A percentile compares a stretch with the other conserved stretches of the same genome.
Evolutionary conservation across 1,284 basidiomycete species (phyloP).

Genomic region (Sanghuangporus sanghuang): DNA sequence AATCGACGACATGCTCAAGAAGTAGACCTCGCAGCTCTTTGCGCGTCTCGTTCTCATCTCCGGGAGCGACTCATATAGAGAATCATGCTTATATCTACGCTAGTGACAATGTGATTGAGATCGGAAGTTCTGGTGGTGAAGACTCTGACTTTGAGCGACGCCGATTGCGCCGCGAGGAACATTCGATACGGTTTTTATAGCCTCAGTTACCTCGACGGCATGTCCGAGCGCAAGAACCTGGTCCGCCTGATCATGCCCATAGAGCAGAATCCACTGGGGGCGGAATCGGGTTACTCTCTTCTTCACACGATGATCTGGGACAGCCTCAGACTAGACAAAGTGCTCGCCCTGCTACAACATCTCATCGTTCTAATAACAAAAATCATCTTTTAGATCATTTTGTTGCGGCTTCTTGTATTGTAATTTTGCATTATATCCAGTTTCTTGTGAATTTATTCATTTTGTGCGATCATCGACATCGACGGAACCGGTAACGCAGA

Average conservation of each 20-base stretch:
- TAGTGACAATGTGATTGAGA: background rate
- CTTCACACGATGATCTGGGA: background rate
- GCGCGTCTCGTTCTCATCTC: constrained; percentile 15
- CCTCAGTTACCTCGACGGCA: background rate
- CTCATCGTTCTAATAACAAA: background rate
- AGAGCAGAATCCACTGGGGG: background rate
- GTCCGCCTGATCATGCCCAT: background rate
- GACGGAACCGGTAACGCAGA: background rate
- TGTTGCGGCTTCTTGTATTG: background rate
- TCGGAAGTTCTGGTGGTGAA: background rate
- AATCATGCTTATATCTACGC: background rate
- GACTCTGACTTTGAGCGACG: background rate
- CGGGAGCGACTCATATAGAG: constrained; percentile 14
- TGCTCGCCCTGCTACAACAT: background rate
- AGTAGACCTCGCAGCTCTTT: background rate
- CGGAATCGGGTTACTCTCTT: background rate
- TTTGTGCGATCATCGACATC: background rate
- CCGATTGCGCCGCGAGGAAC: background rate
- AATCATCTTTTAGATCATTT: background rate
- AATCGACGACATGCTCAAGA: background rate
- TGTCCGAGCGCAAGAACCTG: constrained; percentile 10
- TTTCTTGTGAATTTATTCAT: background rate
- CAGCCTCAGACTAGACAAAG: background rate
- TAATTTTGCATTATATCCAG: background rate
- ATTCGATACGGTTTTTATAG: background rate